Evolutionary conservation across 257 asterid species (phyloP), one percentile per base, ranked within the genome.

Genomic region (Solanum medicagineum): DNA sequence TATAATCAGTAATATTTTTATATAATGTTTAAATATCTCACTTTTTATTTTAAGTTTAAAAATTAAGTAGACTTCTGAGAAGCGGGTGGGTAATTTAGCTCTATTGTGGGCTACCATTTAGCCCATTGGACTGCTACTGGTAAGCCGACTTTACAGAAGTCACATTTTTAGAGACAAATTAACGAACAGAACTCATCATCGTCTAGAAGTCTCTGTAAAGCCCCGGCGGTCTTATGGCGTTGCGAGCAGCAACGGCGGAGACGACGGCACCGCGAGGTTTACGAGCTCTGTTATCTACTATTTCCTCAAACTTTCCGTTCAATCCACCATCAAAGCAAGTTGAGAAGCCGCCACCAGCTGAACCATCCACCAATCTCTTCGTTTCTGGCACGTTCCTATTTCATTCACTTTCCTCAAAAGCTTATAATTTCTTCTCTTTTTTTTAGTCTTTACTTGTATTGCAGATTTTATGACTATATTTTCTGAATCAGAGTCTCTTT

Each of bases 331-430:
- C 86, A 57, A 16, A 90, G 20, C 90, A 86, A 14, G 90, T 83
- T 55, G 93, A 91, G 69, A 92, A 92, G 92, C 93, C 91, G 68
- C 96, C 98, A 70, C 91, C 95, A 0, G 96, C 97, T 55, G 98
- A 94, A 45, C 98, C 98, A 54, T 93, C 96, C 40, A 88, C 91
- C 87, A 94, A 94, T 89, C 98, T 95, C 85, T 95, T 95, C 90
- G 93, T 95, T 81, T 94, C 97, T 26, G 98, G 98, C 90, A 84
- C 40, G 1, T 68, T 7, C 24, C 51, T 19, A 51, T 6, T 54
- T 11, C 7, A 73, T 26, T 62, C 17, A 22, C 24, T 24, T 62
- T 62, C 69, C 70, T 22, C 5, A 11, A 11, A 22, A 24, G 6
- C 81, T 26, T 6, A 12, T 62, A 26, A 16, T 66, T 29, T 19